A percentile compares a stretch with the other conserved stretches of the same genome.
These are phyloP conservation scores for Zasmidium citrigriseum DNA, from an alignment of 2,329 filamentous ascomycete genomes.

Conservation along the genomic window DNA sequence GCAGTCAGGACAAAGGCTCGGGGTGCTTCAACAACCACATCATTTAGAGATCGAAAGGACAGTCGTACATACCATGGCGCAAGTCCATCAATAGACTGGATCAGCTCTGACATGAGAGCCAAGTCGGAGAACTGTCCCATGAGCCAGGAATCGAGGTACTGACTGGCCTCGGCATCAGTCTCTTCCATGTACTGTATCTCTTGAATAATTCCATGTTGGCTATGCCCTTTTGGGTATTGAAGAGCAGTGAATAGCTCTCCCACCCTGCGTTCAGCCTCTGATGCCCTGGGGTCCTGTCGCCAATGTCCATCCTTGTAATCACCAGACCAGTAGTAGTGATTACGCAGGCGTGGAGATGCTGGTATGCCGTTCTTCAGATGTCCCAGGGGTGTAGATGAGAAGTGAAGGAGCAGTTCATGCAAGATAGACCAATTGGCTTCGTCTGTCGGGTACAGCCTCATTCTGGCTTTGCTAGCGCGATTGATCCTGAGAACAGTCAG, in stretches of 20 bases:
- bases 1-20: too few species aligned
- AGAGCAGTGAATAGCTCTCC: slow-evolving; percentile 27
- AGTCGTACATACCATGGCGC: neutral
- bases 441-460: slow-evolving; percentile 37
- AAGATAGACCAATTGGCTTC: slow-evolving; percentile 46
- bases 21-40: too few species aligned
- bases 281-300: slow-evolving; percentile 4
- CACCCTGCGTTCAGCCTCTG: slow-evolving; percentile 12
- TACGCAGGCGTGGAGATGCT: slow-evolving; percentile 22
- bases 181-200: slow-evolving; percentile 25
- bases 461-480: slow-evolving; percentile 38
- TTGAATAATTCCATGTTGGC: slow-evolving; percentile 13
- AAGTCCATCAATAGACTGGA: slow-evolving; percentile 8
- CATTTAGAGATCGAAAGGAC: too few species aligned
- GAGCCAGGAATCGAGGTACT: slow-evolving; percentile 28
- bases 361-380: slow-evolving; percentile 19
- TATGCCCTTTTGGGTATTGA: slow-evolving; percentile 27
- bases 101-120: slow-evolving; percentile 28
- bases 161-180: slow-evolving; percentile 23
- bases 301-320: slow-evolving; percentile 6
- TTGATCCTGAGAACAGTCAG: too few species aligned
- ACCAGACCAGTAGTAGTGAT: slow-evolving; percentile 11
- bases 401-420: slow-evolving; percentile 22
- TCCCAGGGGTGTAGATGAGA: slow-evolving; percentile 11
- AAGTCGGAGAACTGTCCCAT: slow-evolving; percentile 28